Evolutionary conservation across 441 rosid species (phyloP).

Genomic region (Adansonia rubrostipa): DNA sequence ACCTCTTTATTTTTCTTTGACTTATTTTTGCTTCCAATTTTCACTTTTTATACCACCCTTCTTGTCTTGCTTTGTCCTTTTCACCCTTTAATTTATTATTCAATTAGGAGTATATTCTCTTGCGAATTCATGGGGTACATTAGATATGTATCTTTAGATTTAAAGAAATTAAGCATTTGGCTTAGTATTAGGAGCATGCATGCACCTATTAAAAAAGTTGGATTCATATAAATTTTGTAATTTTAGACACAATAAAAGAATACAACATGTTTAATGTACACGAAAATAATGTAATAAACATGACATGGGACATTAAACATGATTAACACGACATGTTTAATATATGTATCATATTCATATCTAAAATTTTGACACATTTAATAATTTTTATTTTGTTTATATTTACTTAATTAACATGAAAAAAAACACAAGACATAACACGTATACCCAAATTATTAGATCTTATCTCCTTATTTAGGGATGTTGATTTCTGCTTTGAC

Average conservation of each 20-base stretch:
- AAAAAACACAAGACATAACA: too few relatives aligned
- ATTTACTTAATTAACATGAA: too few relatives aligned
- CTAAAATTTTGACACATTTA: too few relatives aligned
- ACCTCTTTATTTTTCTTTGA: too few relatives aligned
- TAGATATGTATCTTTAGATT: not conserved
- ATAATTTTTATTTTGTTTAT: too few relatives aligned
- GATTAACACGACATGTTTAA: too few relatives aligned
- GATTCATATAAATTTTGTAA: not conserved
- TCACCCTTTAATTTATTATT: not conserved
- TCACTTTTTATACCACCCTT: not conserved
- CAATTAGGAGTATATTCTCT: not conserved
- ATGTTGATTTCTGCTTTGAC: not conserved
- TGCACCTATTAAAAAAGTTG: not conserved
- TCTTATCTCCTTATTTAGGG: not conserved
- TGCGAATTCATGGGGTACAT: not conserved
- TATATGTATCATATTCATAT: too few relatives aligned
- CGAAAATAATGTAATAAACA: too few relatives aligned
- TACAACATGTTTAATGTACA: too few relatives aligned
- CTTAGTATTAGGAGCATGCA: not conserved
- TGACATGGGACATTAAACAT: too few relatives aligned
- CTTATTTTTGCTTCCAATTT: not conserved
- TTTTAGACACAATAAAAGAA: too few relatives aligned
- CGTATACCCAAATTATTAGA: too few relatives aligned
- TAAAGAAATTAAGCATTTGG: conserved; percentile 3
- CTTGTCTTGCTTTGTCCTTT: not conserved